A percentile compares a stretch with the other conserved stretches of the same genome.
Evolutionary conservation across 371 early-diverging fungal genomes (phyloP).

Genomic region (Mucor plumbeus): DNA sequence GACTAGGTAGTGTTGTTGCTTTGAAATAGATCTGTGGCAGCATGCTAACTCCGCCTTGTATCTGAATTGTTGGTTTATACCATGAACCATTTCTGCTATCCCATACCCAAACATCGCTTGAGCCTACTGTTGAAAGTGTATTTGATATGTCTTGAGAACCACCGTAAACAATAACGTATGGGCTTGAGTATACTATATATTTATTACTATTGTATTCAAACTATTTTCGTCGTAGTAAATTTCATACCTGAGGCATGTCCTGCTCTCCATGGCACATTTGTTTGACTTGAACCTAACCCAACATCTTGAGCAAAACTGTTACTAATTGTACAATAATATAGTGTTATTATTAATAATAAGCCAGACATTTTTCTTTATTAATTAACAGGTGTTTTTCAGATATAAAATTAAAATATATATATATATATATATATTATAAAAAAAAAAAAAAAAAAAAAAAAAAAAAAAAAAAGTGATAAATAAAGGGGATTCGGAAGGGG

Average conservation of each 20-base stretch:
- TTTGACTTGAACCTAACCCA: slow-evolving; percentile 34
- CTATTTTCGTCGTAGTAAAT: not conserved
- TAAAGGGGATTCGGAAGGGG: not conserved
- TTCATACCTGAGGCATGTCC: slow-evolving; percentile 53
- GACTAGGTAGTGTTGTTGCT: slow-evolving; percentile 39
- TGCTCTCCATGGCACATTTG: slow-evolving; percentile 53
- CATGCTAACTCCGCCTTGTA: slow-evolving; percentile 30
- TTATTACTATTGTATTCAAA: not conserved
- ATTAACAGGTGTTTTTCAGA: not conserved
- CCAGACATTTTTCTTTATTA: slow-evolving; percentile 10
- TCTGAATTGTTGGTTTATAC: slow-evolving; percentile 40
- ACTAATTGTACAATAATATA: not conserved
- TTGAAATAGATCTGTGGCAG: slow-evolving; percentile 43
- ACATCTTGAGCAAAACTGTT: slow-evolving; percentile 8
- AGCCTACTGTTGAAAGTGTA: slow-evolving; percentile 27
- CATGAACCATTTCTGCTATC: slow-evolving; percentile 50
- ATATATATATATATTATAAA: no score
- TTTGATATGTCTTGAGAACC: slow-evolving; percentile 39
- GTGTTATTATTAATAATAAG: not conserved
- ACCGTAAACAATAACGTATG: slow-evolving; percentile 52
- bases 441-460: slow-evolving; percentile 12
- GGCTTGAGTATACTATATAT: slow-evolving; percentile 19
- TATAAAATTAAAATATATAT: slow-evolving; percentile 2
- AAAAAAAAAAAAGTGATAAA: slow-evolving; percentile 5
- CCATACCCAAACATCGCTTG: slow-evolving; percentile 50